These are phyloP conservation scores for Trametopsis cervina DNA, from an alignment of 768 basidiomycete species.

Conservation along the genomic window DNA sequence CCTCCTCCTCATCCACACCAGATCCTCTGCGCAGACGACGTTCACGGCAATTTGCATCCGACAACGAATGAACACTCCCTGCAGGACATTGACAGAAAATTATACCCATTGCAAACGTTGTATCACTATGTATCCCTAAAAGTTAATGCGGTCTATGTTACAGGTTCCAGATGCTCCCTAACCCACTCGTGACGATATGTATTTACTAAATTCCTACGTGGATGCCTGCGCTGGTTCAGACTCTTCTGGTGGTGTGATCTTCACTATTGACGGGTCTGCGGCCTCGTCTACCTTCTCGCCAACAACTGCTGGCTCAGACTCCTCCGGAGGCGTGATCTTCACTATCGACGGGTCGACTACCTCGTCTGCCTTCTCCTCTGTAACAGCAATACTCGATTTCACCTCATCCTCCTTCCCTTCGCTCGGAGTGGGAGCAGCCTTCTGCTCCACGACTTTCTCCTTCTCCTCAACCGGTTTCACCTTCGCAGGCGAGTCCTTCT, in stretches of 20 bases:
- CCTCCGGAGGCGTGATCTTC: conserved; percentile 1
- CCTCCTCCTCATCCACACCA: conserved; percentile 5
- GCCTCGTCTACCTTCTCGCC: conserved; percentile 20
- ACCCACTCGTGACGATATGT: no score
- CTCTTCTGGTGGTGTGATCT: conserved; percentile 2
- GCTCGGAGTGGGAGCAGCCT: background rate
- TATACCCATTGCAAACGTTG: background rate
- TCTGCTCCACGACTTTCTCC: background rate
- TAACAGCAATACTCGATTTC: no score
- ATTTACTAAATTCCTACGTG: no score
- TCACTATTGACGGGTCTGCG: background rate
- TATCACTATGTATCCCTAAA: no score
- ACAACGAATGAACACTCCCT: conserved; percentile 3
- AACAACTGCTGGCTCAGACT: no score
- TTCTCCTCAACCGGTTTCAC: conserved; percentile 2
- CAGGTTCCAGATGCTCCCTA: no score
- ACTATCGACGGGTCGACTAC: background rate
- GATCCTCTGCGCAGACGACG: conserved; percentile 10
- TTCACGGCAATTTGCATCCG: conserved; percentile 8
- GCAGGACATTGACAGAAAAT: background rate
- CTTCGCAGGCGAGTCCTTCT: background rate
- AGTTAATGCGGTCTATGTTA: no score
- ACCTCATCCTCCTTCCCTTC: conserved; percentile 9
- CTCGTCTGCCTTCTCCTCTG: conserved; percentile 18
- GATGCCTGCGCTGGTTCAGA: no score